Evolutionary conservation across 768 basidiomycete genomes (phyloP).

Genomic region (Tulasnella sp.): DNA sequence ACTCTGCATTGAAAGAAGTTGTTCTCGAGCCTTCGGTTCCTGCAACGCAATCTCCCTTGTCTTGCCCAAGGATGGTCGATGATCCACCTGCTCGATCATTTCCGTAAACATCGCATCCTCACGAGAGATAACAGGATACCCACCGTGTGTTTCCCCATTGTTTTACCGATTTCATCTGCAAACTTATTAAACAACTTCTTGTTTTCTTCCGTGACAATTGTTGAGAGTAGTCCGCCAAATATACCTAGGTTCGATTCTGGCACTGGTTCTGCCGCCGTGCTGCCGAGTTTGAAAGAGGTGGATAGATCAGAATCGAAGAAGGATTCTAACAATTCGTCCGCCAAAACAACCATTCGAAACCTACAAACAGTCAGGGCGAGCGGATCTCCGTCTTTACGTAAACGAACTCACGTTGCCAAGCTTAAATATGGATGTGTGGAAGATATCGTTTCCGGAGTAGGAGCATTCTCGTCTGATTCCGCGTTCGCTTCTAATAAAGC

Average conservation of each 20-base stretch:
- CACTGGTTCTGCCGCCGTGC: conserved; percentile 49
- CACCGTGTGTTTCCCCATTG: conserved; percentile 86
- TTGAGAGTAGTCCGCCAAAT: conserved; percentile 72
- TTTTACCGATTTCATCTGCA: conserved; percentile 88
- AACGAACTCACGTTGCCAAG: conserved; percentile 53
- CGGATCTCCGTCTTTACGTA: conserved; percentile 10
- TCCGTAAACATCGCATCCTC: background rate
- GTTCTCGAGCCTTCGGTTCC: conserved; percentile 81
- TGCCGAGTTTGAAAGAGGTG: conserved; percentile 70
- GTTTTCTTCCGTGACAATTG: conserved; percentile 82
- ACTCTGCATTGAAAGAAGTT: conserved; percentile 47
- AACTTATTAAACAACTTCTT: conserved; percentile 87
- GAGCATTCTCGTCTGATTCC: conserved; percentile 14
- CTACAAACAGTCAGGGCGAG: conserved; percentile 28
- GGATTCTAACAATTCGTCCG: conserved; percentile 89
- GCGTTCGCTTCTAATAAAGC: conserved; percentile 55
- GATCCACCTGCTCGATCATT: conserved; percentile 54
- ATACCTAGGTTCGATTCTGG: conserved; percentile 35
- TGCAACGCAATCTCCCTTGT: conserved; percentile 44
- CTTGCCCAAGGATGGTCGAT: conserved; percentile 76
- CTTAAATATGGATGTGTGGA: conserved; percentile 88
- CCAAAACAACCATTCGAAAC: conserved; percentile 97
- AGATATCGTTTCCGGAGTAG: conserved; percentile 30
- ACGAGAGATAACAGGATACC: conserved; percentile 18
- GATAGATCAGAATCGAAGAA: conserved; percentile 93